Percentiles rank a stretch among this genome's conserved stretches.
Conservation (phyloP, 2,329 filamentous ascomycete genomes). For the Colletotrichum ledebouriae region DNA sequence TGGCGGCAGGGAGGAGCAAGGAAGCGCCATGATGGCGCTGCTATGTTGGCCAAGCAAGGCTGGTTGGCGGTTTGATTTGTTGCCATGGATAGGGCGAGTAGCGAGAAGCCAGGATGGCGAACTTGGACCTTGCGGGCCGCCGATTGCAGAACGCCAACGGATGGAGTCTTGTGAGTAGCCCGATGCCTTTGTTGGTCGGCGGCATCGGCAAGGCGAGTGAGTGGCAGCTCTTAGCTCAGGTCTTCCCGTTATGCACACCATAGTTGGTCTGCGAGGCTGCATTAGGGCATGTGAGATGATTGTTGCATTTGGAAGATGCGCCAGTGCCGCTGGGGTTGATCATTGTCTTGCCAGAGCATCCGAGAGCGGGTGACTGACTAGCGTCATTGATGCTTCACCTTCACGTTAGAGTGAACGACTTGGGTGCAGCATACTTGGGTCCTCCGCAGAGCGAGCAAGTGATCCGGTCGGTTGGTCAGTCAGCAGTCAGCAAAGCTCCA, state of each 20-base stretch:
- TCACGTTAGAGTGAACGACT: too few species aligned
- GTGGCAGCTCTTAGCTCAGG: slow-evolving; percentile 16
- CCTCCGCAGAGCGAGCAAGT: not conserved
- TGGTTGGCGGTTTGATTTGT: slow-evolving; percentile 10
- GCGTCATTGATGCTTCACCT: not conserved
- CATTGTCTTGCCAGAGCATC: slow-evolving; percentile 19
- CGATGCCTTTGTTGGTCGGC: slow-evolving; percentile 2
- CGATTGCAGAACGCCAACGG: slow-evolving; percentile 10
- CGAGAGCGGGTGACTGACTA: slow-evolving; percentile 16
- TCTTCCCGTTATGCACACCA: slow-evolving; percentile 30
- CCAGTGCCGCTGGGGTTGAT: slow-evolving; percentile 9
- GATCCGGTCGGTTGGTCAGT: slow-evolving; percentile 23
- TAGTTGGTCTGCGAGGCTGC: slow-evolving; percentile 14
- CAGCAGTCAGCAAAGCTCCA: slow-evolving; percentile 28
- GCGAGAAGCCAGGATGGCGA: slow-evolving; percentile 10
- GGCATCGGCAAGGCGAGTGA: not conserved
- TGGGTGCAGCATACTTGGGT: too few species aligned
- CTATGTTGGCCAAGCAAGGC: slow-evolving; percentile 37
- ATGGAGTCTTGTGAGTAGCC: not conserved
- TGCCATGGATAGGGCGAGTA: slow-evolving; percentile 24
- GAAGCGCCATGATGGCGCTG: slow-evolving; percentile 22
- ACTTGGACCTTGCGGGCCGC: slow-evolving; percentile 24
- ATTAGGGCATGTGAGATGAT: slow-evolving; percentile 18
- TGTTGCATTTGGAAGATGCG: slow-evolving; percentile 2
- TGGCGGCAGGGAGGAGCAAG: slow-evolving; percentile 18